These are phyloP conservation scores for Colletotrichum sp. DNA, from an alignment of 2,329 filamentous ascomycete species.

Conservation along the genomic window DNA sequence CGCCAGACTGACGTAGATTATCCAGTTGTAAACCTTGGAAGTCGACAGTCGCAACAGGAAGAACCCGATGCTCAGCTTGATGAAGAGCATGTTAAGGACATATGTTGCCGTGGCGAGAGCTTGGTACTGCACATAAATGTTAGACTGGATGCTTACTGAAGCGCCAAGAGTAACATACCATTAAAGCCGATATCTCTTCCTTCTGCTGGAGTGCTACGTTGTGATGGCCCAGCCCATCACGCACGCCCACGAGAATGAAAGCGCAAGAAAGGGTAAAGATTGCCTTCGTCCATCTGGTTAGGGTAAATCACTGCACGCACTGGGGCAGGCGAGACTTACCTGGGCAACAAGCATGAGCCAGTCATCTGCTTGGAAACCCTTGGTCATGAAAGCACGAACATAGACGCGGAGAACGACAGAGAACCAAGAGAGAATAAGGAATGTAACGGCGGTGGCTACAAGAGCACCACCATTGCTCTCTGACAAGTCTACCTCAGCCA, in stretches of 20 bases:
- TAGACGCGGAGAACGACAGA: constrained; percentile 49
- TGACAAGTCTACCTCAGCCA: constrained; percentile 37
- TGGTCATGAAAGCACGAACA: constrained; percentile 47
- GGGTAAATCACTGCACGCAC: not conserved
- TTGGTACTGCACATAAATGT: constrained; percentile 46
- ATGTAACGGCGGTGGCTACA: constrained; percentile 37
- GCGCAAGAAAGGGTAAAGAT: constrained; percentile 53
- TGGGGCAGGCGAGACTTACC: constrained; percentile 33
- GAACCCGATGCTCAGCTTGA: constrained; percentile 60
- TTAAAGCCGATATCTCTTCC: constrained; percentile 49
- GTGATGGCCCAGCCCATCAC: constrained; percentile 50
- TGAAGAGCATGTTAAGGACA: constrained; percentile 59
- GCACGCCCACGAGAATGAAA: constrained; percentile 49
- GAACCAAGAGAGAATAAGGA: constrained; percentile 46
- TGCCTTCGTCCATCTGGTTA: constrained; percentile 29
- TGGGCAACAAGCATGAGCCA: constrained; percentile 58
- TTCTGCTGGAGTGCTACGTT: constrained; percentile 46
- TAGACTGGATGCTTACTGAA: not conserved
- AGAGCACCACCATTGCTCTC: constrained; percentile 45
- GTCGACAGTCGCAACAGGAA: constrained; percentile 55
- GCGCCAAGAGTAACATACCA: constrained; percentile 32
- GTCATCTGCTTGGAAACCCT: constrained; percentile 54
- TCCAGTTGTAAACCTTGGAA: constrained; percentile 51
- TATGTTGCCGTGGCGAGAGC: constrained; percentile 56
- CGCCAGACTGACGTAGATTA: constrained; percentile 49